These are phyloP conservation scores for Nematocida sp. DNA, from an alignment of 371 early-diverging fungal genomes.

Conservation along the genomic window DNA sequence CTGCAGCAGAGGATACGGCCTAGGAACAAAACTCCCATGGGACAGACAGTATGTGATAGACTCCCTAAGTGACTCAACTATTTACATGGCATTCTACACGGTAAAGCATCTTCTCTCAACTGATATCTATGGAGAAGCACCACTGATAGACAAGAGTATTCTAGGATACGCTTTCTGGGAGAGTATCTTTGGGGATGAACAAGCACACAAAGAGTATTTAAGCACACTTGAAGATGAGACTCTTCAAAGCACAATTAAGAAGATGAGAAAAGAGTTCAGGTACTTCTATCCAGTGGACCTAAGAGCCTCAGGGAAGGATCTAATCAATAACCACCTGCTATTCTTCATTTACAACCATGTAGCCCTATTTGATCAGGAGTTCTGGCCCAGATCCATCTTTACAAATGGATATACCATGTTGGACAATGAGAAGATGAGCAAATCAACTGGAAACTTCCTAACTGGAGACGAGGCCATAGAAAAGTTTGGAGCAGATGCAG, in stretches of 20 bases:
- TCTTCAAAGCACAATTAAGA: neutral
- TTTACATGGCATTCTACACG: slow-evolving; percentile 99
- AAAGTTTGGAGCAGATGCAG: slow-evolving; percentile 90
- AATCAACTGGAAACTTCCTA: slow-evolving; percentile 97
- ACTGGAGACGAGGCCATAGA: slow-evolving; percentile 75
- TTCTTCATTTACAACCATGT: slow-evolving; percentile 96
- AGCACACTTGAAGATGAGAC: too few species aligned
- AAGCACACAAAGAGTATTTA: slow-evolving; percentile 60
- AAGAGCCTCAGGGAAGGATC: slow-evolving; percentile 93
- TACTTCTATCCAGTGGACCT: slow-evolving; percentile 97
- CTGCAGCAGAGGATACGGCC: slow-evolving; percentile 87
- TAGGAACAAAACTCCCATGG: slow-evolving; percentile 92
- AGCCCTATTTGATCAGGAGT: slow-evolving; percentile 81
- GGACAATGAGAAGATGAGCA: slow-evolving; percentile 96
- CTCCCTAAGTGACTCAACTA: slow-evolving; percentile 94
- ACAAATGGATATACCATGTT: slow-evolving; percentile 93
- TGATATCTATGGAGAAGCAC: slow-evolving; percentile 70
- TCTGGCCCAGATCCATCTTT: slow-evolving; percentile 84
- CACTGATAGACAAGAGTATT: slow-evolving; percentile 72
- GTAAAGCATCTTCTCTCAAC: slow-evolving; percentile 81
- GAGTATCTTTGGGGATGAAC: slow-evolving; percentile 72
- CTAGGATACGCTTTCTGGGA: slow-evolving; percentile 91
- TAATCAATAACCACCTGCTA: slow-evolving; percentile 93
- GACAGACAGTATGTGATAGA: slow-evolving; percentile 90
- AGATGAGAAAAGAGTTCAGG: slow-evolving; percentile 67